These are phyloP conservation scores for Ramicandelaber brevisporus DNA, from an alignment of 192 early-diverging fungal species.

Conservation along the genomic window DNA sequence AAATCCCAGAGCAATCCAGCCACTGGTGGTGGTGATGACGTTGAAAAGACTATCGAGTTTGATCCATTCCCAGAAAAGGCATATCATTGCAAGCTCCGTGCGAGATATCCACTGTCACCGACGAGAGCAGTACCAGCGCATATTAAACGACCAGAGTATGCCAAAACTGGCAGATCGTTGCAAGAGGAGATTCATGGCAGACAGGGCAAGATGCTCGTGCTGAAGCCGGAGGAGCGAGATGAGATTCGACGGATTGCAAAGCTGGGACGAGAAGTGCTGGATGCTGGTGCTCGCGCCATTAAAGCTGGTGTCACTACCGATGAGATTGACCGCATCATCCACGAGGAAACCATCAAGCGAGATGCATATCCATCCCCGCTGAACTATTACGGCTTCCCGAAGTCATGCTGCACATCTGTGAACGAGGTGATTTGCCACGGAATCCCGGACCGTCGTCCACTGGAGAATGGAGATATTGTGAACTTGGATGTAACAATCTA, in stretches of 20 bases:
- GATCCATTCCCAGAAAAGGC: constrained; percentile 28
- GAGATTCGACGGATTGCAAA: constrained; percentile 52
- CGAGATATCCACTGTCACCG: constrained; percentile 53
- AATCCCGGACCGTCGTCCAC: constrained; percentile 79
- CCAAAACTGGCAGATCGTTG: constrained; percentile 40
- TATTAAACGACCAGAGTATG: constrained; percentile 51
- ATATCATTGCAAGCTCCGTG: constrained; percentile 41
- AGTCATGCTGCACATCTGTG: constrained; percentile 76
- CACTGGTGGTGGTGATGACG: no score
- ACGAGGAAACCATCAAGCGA: constrained; percentile 81
- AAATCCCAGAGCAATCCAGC: constrained; percentile 26
- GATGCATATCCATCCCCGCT: constrained; percentile 86
- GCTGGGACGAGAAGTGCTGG: constrained; percentile 71
- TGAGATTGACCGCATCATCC: constrained; percentile 85
- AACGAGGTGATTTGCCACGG: constrained; percentile 96
- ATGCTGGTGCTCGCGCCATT: constrained; percentile 55
- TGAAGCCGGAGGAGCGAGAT: constrained; percentile 47
- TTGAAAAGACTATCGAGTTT: no score
- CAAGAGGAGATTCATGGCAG: constrained; percentile 50
- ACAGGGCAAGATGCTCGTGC: constrained; percentile 34
- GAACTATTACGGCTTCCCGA: constrained; percentile 90
- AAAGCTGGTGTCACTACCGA: constrained; percentile 76
- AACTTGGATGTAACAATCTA: constrained; percentile 83
- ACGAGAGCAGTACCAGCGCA: constrained; percentile 29
- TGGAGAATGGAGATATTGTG: constrained; percentile 87